phyloP scores from a whole-genome alignment of 1,284 basidiomycete species.

The Trichosporon ovoides region DNA sequence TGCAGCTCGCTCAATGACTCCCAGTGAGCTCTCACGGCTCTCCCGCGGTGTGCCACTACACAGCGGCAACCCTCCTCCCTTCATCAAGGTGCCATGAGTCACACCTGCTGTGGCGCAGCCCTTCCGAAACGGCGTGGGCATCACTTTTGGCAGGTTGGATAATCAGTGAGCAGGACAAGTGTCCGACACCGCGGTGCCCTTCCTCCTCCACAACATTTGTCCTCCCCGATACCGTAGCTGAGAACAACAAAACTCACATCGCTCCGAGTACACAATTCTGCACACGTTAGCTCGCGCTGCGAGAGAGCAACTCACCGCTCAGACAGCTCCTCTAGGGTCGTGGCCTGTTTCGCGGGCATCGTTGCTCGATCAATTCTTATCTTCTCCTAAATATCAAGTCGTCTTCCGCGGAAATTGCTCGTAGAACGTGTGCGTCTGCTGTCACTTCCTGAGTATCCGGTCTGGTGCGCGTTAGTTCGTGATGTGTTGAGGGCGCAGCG shows the following conservation, averaged over 20 bases:
- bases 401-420: too few relatives aligned
- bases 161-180: not conserved
- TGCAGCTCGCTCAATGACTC: not conserved
- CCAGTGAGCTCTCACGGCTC: not conserved
- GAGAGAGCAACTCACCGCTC: conserved; percentile 34
- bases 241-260: conserved; percentile 32
- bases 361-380: not conserved
- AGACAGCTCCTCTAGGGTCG: conserved; percentile 44
- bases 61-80: not conserved
- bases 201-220: not conserved
- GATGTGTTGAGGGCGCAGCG: not conserved
- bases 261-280: conserved; percentile 48
- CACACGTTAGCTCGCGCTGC: not conserved
- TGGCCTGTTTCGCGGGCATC: conserved; percentile 12
- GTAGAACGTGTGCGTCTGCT: not conserved
- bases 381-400: not conserved
- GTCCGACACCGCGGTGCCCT: not conserved
- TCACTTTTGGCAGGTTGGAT: not conserved
- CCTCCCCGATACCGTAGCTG: not conserved
- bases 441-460: not conserved
- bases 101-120: too few relatives aligned
- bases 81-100: too few relatives aligned
- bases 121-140: not conserved
- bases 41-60: not conserved
- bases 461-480: not conserved